Evolutionary conservation across 2,329 filamentous ascomycete species (phyloP).

Genomic region (Scolecobasidium constrictum): DNA sequence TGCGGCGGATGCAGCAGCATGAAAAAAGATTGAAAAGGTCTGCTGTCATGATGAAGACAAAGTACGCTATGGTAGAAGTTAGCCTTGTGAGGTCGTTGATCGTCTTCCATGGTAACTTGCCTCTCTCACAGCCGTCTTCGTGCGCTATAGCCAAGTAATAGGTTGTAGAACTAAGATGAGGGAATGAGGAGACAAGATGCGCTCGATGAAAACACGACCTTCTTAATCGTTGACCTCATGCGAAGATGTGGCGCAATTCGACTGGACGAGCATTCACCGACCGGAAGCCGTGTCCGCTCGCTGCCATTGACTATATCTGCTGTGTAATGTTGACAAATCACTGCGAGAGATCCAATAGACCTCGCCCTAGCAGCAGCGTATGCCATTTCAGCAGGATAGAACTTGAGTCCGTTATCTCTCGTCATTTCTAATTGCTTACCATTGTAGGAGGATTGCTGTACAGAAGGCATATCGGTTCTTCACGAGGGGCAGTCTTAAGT

Average conservation of each 20-base stretch:
- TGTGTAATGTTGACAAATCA: slow-evolving; percentile 1
- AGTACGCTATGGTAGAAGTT: not conserved
- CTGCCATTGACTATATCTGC: not conserved
- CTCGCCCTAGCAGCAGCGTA: not conserved
- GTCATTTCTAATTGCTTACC: not conserved
- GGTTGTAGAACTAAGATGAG: not conserved
- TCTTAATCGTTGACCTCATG: slow-evolving; percentile 1
- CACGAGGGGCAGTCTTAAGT: not conserved
- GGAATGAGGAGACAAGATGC: not conserved
- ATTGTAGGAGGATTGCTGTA: not conserved
- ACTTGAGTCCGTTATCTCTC: not conserved
- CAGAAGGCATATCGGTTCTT: not conserved
- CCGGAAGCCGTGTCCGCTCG: not conserved
- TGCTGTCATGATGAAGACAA: not conserved
- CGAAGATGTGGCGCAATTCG: not conserved
- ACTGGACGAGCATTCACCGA: not conserved
- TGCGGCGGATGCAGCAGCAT: not conserved
- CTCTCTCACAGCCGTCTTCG: too few species aligned
- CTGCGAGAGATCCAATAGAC: not conserved
- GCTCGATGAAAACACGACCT: slow-evolving; percentile 1
- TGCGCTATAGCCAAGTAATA: too few species aligned
- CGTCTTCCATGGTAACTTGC: too few species aligned
- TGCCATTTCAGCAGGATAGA: not conserved
- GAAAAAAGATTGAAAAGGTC: not conserved
- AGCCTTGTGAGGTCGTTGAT: too few species aligned